A percentile compares a stretch with the other conserved stretches of the same genome.
Conservation (phyloP, 106 monocot species). For the Apostasia ramifera region DNA sequence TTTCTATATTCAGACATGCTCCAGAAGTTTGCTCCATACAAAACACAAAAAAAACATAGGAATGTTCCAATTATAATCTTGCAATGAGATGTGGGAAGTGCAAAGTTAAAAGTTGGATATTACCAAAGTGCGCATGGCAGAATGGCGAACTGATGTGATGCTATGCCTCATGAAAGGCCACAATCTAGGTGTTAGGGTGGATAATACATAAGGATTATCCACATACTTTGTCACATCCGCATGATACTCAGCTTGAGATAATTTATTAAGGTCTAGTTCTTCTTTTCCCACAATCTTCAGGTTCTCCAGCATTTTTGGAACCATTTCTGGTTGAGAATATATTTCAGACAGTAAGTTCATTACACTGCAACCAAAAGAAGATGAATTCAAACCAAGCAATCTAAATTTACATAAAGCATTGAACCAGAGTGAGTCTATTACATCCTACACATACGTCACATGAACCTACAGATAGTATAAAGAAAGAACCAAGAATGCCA, state of each 20-base stretch:
- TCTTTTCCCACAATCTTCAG: constrained; percentile 27
- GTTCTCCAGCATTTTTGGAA: constrained; percentile 62
- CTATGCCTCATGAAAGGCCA: constrained; percentile 99
- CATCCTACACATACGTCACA: too few relatives aligned
- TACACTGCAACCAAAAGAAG: constrained; percentile 46
- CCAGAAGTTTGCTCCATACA: too few relatives aligned
- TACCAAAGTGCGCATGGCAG: constrained; percentile 93
- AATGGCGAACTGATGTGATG: constrained; percentile 88
- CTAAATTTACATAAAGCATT: neutral
- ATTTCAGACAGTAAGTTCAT: constrained; percentile 98
- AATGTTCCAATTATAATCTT: too few relatives aligned
- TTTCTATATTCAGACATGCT: too few relatives aligned
- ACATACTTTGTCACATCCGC: constrained; percentile 22
- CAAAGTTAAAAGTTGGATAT: constrained; percentile 2
- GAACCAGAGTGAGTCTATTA: neutral
- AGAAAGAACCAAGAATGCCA: too few relatives aligned
- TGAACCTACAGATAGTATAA: too few relatives aligned
- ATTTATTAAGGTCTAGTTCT: constrained; percentile 71
- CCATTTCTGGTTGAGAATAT: constrained; percentile 91
- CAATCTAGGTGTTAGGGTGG: constrained; percentile 68
- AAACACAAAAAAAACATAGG: too few relatives aligned
- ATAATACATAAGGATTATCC: constrained; percentile 73
- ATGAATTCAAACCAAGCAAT: neutral
- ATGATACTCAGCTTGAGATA: constrained; percentile 38
- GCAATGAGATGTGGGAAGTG: neutral